Conservation (phyloP, 1,284 basidiomycete species). For the Blastosporella zonata region DNA sequence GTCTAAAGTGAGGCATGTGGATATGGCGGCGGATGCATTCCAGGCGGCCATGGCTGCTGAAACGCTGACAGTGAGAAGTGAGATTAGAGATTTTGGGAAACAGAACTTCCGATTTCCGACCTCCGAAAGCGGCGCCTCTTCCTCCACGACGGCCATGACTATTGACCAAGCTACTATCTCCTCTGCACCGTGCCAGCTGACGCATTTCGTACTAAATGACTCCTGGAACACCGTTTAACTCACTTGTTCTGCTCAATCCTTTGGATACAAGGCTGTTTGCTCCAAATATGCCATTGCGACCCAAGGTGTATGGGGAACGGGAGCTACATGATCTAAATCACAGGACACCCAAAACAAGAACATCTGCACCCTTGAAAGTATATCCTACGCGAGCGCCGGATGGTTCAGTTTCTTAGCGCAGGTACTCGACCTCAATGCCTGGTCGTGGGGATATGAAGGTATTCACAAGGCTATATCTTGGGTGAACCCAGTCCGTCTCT, state of each 20-base stretch:
- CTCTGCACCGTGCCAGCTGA: no score
- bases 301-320: slow-evolving; percentile 69
- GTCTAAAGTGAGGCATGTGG: slow-evolving; percentile 31
- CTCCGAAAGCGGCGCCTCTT: no score
- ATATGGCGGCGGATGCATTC: slow-evolving; percentile 34
- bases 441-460: slow-evolving; percentile 95
- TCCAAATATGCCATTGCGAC: slow-evolving; percentile 74
- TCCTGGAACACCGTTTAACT: slow-evolving; percentile 63
- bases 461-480: slow-evolving; percentile 71
- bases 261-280: slow-evolving; percentile 68
- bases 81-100: no score
- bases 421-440: slow-evolving; percentile 76
- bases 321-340: slow-evolving; percentile 50
- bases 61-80: no score
- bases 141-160: no score
- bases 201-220: no score
- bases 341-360: slow-evolving; percentile 53
- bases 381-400: slow-evolving; percentile 45
- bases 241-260: slow-evolving; percentile 67
- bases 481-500: slow-evolving; percentile 65
- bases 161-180: no score
- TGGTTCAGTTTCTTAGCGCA: slow-evolving; percentile 42
- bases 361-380: slow-evolving; percentile 67
- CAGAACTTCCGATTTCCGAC: no score
- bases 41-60: slow-evolving; percentile 27